Evolutionary conservation across 1,139 yeast species (phyloP).

Genomic region (Hyphopichia khmerensis): DNA sequence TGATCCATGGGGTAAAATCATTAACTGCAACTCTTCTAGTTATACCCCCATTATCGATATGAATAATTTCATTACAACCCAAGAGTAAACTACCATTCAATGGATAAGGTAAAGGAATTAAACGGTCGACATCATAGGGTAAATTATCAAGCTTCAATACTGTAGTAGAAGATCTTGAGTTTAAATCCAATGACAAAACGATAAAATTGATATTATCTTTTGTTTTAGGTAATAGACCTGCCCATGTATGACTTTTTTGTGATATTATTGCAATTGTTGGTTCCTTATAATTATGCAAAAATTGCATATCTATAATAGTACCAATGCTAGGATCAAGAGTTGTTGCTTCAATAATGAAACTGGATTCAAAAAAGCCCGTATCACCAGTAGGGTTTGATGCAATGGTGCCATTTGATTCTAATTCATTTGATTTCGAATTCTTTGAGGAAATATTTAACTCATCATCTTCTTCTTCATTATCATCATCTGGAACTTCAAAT

Average conservation of each 20-base stretch:
- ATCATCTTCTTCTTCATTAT: conserved; percentile 40
- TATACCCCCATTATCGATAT: conserved; percentile 81
- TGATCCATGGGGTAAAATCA: conserved; percentile 48
- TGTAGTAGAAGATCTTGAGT: conserved; percentile 62
- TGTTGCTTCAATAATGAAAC: conserved; percentile 58
- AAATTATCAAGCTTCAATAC: conserved; percentile 62
- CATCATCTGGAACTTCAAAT: conserved; percentile 47
- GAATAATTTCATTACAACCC: conserved; percentile 78
- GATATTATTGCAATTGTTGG: conserved; percentile 79
- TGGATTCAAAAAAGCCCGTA: conserved; percentile 36
- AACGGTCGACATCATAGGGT: conserved; percentile 71
- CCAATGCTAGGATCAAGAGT: conserved; percentile 59
- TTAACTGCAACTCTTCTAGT: conserved; percentile 67
- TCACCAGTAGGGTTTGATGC: neutral
- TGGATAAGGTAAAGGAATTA: conserved; percentile 65
- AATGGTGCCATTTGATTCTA: neutral
- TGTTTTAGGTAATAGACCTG: conserved; percentile 60
- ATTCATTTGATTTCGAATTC: conserved; percentile 4
- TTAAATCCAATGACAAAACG: conserved; percentile 65
- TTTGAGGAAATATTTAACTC: conserved; percentile 19
- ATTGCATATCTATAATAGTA: conserved; percentile 62
- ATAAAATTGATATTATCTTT: conserved; percentile 66
- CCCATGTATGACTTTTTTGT: conserved; percentile 68
- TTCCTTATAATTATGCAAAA: conserved; percentile 68
- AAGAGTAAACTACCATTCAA: conserved; percentile 69